Conservation (phyloP, 2,329 filamentous ascomycete species). For the Microdochium bolleyi region DNA sequence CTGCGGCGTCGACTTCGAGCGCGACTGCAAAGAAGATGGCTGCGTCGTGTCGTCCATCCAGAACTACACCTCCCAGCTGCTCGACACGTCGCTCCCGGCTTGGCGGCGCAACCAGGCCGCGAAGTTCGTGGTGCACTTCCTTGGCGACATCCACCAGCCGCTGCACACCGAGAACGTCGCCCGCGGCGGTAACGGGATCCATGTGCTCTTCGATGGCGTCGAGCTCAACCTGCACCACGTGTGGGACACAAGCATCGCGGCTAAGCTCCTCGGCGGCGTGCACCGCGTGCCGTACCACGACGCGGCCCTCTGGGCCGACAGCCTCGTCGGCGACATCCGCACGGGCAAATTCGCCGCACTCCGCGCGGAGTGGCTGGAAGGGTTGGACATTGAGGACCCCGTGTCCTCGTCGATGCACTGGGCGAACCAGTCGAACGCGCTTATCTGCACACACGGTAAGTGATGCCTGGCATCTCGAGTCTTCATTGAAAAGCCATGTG, state of each 20-base stretch:
- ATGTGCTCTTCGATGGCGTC: conserved; percentile 50
- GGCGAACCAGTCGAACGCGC: conserved; percentile 55
- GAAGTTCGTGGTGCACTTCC: conserved; percentile 61
- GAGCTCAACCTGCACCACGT: conserved; percentile 62
- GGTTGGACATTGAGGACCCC: conserved; percentile 45
- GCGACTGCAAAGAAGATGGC: conserved; percentile 55
- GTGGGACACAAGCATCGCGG: conserved; percentile 65
- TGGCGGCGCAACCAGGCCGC: conserved; percentile 48
- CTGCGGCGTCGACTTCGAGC: conserved; percentile 51
- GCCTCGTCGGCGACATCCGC: conserved; percentile 45
- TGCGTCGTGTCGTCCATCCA: conserved; percentile 55
- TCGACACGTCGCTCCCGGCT: conserved; percentile 34
- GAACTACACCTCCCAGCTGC: conserved; percentile 51
- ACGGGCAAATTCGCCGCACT: conserved; percentile 44
- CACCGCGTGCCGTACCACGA: conserved; percentile 38
- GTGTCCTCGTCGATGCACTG: conserved; percentile 50
- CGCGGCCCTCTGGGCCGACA: conserved; percentile 48
- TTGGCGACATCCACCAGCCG: conserved; percentile 64
- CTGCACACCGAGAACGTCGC: conserved; percentile 57
- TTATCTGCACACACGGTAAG: conserved; percentile 54
- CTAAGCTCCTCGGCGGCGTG: conserved; percentile 52
- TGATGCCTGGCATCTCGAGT: conserved; percentile 6
- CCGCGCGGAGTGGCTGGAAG: conserved; percentile 46
- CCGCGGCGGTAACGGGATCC: conserved; percentile 60
- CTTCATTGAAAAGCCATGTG: no score